phyloP scores from a whole-genome alignment of 2,329 filamentous ascomycete species.

The Diaporthe australafricana region DNA sequence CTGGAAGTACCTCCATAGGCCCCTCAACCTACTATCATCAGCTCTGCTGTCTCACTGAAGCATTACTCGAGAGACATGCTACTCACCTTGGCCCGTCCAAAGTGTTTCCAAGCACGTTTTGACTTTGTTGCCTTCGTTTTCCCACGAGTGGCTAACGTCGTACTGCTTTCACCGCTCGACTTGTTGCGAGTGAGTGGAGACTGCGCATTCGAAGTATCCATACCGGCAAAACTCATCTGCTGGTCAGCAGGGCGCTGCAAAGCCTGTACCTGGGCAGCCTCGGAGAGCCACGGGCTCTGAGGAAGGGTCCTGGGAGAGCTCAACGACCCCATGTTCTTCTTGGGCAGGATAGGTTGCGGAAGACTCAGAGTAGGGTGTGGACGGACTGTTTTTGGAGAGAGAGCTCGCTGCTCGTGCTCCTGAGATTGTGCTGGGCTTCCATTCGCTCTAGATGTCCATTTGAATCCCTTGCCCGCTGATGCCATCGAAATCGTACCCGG shows the following conservation, averaged over 20 bases:
- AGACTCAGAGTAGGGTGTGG: slow-evolving; percentile 41
- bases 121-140: neutral
- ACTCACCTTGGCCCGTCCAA: slow-evolving; percentile 26
- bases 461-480: slow-evolving; percentile 53
- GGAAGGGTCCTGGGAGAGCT: slow-evolving; percentile 39
- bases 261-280: slow-evolving; percentile 60
- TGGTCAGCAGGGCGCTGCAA: slow-evolving; percentile 51
- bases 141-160: neutral
- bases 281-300: slow-evolving; percentile 58
- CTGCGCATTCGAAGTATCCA: slow-evolving; percentile 16
- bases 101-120: slow-evolving; percentile 13
- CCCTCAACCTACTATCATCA: slow-evolving; percentile 14
- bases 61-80: neutral
- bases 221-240: neutral
- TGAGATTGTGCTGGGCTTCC: neutral
- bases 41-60: neutral
- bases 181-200: neutral
- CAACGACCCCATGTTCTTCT: neutral
- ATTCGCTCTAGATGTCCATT: slow-evolving; percentile 21
- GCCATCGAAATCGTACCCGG: slow-evolving; percentile 37
- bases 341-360: neutral
- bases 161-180: neutral
- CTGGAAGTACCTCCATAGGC: neutral
- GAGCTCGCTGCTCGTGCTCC: slow-evolving; percentile 16
- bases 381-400: slow-evolving; percentile 41